A percentile compares a stretch with the other conserved stretches of the same genome.
These are phyloP conservation scores for Scutellaria minor DNA, from an alignment of 257 asterid genomes.

Conservation along the genomic window DNA sequence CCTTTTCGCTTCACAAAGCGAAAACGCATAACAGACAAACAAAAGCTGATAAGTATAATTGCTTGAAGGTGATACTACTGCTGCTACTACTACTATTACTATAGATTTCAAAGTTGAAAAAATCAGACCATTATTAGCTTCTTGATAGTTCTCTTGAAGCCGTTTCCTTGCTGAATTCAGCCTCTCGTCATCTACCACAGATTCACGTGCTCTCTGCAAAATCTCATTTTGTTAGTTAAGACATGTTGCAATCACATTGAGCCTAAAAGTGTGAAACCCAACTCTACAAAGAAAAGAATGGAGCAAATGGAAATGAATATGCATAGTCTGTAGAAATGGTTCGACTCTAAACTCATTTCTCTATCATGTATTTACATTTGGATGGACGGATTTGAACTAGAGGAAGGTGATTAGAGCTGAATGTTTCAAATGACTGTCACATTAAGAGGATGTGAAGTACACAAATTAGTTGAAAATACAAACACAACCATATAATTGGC, in stretches of 20 bases:
- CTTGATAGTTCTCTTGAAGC: constrained; percentile 99
- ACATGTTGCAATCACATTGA: constrained; percentile 10
- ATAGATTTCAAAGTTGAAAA: constrained; percentile 38
- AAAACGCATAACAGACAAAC: constrained; percentile 35
- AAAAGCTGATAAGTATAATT: constrained; percentile 36
- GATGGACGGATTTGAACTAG: neutral
- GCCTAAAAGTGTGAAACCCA: constrained; percentile 1
- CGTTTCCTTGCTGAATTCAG: constrained; percentile 83
- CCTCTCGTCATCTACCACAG: constrained; percentile 69
- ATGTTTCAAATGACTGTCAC: neutral
- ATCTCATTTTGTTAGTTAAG: constrained; percentile 31
- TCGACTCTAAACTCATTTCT: neutral
- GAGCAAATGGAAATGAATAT: neutral
- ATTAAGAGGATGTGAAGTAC: no score
- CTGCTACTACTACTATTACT: neutral
- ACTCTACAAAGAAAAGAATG: neutral
- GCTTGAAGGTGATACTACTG: neutral
- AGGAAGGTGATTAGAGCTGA: neutral
- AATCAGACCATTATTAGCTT: constrained; percentile 86
- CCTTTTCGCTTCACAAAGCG: constrained; percentile 80
- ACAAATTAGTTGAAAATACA: neutral
- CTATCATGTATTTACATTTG: no score
- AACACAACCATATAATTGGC: neutral
- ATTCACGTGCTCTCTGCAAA: constrained; percentile 79
- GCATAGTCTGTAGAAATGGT: neutral